Evolutionary conservation across 345 rosid species (phyloP), one percentile per base, ranked within the genome.

Genomic region (Moricandia arvensis): DNA sequence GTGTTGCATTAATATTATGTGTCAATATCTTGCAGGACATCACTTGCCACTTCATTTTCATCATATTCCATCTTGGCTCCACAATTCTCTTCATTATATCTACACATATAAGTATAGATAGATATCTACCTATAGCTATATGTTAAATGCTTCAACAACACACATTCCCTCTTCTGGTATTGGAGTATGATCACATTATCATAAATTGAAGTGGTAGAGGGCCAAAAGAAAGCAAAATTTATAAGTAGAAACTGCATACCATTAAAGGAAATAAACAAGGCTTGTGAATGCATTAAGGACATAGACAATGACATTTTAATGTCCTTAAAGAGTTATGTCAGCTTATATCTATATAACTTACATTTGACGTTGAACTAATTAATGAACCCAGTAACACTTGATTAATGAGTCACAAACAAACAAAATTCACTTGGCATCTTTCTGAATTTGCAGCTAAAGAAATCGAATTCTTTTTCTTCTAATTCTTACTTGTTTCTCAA

Each of bases 1-100:
- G 71, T 77, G 76, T 77, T 77, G 62, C 76, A 57, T 65, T 77
- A 31, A 77, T 71, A 57, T 65, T 65, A 33, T 77, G 76, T 70
- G 72, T 64, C 72, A 71, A 71, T 58, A 43, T 77, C 62, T 71
- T 71, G 54, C 66, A 77, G 38, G 49, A 70, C 21, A 31, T 57
- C 33, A 26, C 43, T 70, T 63, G 71, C 71, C 71, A 76, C 49
- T 55, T 64, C 60, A 63, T 70, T 69, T 57, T 76, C 71, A 76
- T 76, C 66, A 53, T 76, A 64, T 70, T 64, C 66, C 65, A 63
- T 62, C 58, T 62, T 69, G 59, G 65, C 70, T 76, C 65, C 79
- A 53, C 64, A 62, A 37, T 61, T 61, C 45, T 68, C 55, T 30
- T 43, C 59, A 66, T 45, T 21, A 58, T 41, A 57, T 55, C 9